Evolutionary conservation across 257 asterid genomes (phyloP).

Genomic region (Lycium ferocissimum): DNA sequence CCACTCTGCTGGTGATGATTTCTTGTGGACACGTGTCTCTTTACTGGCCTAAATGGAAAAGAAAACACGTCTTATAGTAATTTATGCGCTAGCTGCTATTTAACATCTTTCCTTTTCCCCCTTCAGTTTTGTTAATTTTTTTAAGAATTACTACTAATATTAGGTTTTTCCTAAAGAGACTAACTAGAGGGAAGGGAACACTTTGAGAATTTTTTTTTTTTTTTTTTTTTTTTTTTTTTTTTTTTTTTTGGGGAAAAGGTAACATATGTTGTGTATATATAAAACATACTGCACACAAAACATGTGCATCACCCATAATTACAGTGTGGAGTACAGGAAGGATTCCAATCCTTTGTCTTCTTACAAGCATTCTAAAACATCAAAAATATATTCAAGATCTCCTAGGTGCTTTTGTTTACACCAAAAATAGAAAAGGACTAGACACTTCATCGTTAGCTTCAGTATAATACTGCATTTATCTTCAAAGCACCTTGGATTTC

Average conservation of each 20-base stretch:
- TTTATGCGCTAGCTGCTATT: background rate
- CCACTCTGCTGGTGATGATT: background rate
- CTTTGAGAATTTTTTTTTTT: background rate
- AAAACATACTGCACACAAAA: background rate
- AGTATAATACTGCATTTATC: background rate
- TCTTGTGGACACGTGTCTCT: background rate
- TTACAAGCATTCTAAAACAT: background rate
- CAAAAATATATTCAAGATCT: slow-evolving; percentile 16
- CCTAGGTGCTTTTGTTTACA: background rate
- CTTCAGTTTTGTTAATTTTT: background rate
- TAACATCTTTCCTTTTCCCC: slow-evolving; percentile 13
- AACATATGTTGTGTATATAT: background rate
- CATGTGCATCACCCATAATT: background rate
- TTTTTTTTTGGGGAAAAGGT: background rate
- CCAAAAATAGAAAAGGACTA: background rate
- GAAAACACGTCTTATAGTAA: background rate
- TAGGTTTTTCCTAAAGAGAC: background rate
- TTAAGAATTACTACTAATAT: slow-evolving; percentile 6
- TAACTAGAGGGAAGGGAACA: background rate
- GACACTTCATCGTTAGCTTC: background rate
- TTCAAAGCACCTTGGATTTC: background rate
- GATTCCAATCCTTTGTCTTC: background rate
- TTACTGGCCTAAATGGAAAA: background rate
- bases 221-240: background rate
- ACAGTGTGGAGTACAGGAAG: background rate